phyloP scores from a whole-genome alignment of 768 basidiomycete genomes.

The Albatrellus ellisii region DNA sequence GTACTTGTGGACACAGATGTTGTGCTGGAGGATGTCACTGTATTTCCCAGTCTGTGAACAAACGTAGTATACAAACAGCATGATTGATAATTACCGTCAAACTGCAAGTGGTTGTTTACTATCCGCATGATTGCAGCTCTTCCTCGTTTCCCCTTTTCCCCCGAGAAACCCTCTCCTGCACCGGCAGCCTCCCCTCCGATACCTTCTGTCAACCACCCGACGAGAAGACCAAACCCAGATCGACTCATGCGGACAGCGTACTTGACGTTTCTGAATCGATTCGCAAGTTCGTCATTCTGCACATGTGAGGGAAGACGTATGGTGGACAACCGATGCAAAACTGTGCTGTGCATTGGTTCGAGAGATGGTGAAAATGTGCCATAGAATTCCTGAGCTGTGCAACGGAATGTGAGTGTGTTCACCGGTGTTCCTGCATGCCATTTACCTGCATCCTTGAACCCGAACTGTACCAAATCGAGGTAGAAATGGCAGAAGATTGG shows the following conservation, averaged over 20 bases:
- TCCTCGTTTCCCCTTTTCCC: conserved; percentile 72
- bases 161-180: conserved; percentile 63
- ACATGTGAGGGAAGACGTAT: conserved; percentile 77
- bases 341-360: conserved; percentile 47
- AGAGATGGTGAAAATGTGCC: conserved; percentile 57
- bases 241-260: conserved; percentile 84
- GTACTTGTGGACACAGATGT: conserved; percentile 45
- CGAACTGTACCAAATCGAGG: conserved; percentile 83
- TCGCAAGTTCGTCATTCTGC: conserved; percentile 67
- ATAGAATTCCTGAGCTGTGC: conserved; percentile 62
- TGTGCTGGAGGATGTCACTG: conserved; percentile 63
- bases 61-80: conserved; percentile 14
- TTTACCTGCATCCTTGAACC: conserved; percentile 83
- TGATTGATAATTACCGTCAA: conserved; percentile 52
- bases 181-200: conserved; percentile 79
- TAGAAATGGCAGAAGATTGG: conserved; percentile 98
- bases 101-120: conserved; percentile 84
- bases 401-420: conserved; percentile 8
- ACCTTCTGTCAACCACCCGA: conserved; percentile 96
- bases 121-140: conserved; percentile 87
- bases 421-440: conserved; percentile 6
- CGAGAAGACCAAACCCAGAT: conserved; percentile 80
- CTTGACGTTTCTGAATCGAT: conserved; percentile 80
- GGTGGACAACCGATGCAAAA: conserved; percentile 67
- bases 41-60: too few species aligned